Base-by-base conservation (phyloP, 495 filamentous ascomycete genomes). In the Cryomyces antarcticus region DNA sequence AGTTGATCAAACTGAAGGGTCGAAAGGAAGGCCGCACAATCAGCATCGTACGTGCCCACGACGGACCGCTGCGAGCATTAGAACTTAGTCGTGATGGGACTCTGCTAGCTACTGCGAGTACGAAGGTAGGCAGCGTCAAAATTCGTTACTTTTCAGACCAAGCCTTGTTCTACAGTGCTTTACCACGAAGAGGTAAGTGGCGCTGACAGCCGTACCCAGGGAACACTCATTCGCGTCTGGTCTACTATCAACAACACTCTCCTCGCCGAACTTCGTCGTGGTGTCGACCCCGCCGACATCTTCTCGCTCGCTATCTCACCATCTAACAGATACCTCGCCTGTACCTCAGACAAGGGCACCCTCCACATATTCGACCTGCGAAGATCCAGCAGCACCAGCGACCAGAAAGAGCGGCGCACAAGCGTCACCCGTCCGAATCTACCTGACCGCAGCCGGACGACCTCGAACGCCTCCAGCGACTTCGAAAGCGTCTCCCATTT, bases 341-440 rank as follows among this genome's bases (percentile, higher is more conserved):
- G 86, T 41, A 95, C 92, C n/a, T 93, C 85, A 27, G 89, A 97
- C 64, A 97, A 95, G 58, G 83, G 78, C 5, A 97, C 85, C 3
- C 62, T 97, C 12, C 89, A 97, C 60, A 73, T 97, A 35, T 97
- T 95, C 55, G 83, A 95, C 42, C 62, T 82, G 13, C 73, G 72
- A 5, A 39, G 51, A 56, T 44, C 66, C 56, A 41, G 56, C 53
- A 46, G 55, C 61, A 45, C 24, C 48, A 45, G n/a, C 24, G 6
- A 35, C 4, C 5, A 38, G 13, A 6, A 6, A 17, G 17, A 27
- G 13, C 39, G 13, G 30, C 44, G 43, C 49, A 38, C 6, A 41
- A 11, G n/a, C 27, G 7, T 38, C 34, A 5, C 36, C 17, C 6
- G 42, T 45, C 38, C 39, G 39, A 13, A 50, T 38, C 31, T 36